These are phyloP conservation scores for Lyophyllum atratum DNA, from an alignment of 768 basidiomycete genomes.

Conservation along the genomic window DNA sequence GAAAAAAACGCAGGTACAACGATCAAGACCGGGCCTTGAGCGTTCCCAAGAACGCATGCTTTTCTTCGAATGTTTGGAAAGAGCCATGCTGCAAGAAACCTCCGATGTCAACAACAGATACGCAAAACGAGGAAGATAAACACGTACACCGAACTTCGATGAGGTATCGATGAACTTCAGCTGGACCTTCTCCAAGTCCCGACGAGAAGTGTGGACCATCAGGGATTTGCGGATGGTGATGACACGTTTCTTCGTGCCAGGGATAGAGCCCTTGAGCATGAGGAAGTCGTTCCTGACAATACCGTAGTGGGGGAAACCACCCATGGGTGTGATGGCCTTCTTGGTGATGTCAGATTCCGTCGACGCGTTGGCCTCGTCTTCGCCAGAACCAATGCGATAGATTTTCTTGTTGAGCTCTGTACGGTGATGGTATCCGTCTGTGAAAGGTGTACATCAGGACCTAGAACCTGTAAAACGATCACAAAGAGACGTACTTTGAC, in stretches of 20 bases:
- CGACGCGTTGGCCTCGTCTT: conserved; percentile 81
- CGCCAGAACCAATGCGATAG: conserved; percentile 87
- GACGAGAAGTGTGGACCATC: conserved; percentile 93
- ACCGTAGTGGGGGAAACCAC: conserved; percentile 99
- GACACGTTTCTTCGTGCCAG: conserved; percentile 97
- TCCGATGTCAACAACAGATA: conserved; percentile 2
- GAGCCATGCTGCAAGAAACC: conserved; percentile 73
- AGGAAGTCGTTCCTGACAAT: conserved; percentile 98
- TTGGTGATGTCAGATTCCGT: conserved; percentile 94
- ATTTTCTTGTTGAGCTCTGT: conserved; percentile 99
- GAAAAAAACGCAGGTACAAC: conserved; percentile 35
- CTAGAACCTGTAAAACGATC: background rate
- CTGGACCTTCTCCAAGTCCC: conserved; percentile 96
- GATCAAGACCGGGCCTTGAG: conserved; percentile 81
- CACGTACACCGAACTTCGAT: conserved; percentile 91
- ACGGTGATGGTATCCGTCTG: conserved; percentile 95
- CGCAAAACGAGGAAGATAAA: background rate
- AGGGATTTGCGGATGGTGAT: conserved; percentile 96
- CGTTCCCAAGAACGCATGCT: conserved; percentile 90
- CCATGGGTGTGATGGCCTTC: conserved; percentile 94
- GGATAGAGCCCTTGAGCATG: conserved; percentile 93
- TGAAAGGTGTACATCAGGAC: conserved; percentile 6
- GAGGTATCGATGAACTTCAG: conserved; percentile 99
- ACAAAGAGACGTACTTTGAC: conserved; percentile 78
- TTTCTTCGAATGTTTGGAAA: conserved; percentile 98